Base-by-base conservation (phyloP, 768 basidiomycete genomes). In the Chalciporus pseudorubinellus region DNA sequence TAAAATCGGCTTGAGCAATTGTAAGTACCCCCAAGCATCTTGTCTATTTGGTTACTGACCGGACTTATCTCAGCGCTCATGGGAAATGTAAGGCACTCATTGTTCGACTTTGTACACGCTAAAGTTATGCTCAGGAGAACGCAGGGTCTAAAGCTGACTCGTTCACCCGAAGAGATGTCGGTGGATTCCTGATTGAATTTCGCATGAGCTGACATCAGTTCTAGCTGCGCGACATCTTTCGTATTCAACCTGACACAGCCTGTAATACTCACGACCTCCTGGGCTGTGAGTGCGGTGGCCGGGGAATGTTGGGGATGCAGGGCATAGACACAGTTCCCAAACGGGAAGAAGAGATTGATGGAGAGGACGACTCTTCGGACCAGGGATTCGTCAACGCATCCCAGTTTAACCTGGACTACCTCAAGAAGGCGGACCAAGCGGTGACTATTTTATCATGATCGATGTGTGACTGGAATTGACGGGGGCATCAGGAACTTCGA, bases 241-340 rank as follows among this genome's bases (percentile, higher is more conserved):
- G 84, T n/a, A 76, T 97, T 39, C 83, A 94, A 69, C 73, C 77
- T 0, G 74, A 84, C 48, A 94, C 92, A 0, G 71, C 76, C 8
- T 95, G 92, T 72, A 88, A 95, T 54, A 98, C 95, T 2, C 95
- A 98, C 60, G 95, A 98, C 57, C 77, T 98, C 16, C 75, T 98
- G 13, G 86, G 82, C 52, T 98, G 95, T 62, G 74, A 73, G 11
- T 95, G 92, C 57, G 79, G 78, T 45, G 64, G 62, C 18, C 50
- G 18, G 22, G 54, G 46, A 59, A 29, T 19, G 19, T 46, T 48
- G 38, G 19, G 39, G 28, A 20, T 24, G 28, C 39, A 43, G 14
- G 26, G 4, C 13, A 21, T 33, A 36, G 57, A 55, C 19, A 43
- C 53, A 13, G 50, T 21, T 20, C 39, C 45, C 33, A 58, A 57